A percentile compares a stretch with the other conserved stretches of the same genome.
Evolutionary conservation across 805 yeast species (phyloP).

Genomic region (Yarrowia deformans): DNA sequence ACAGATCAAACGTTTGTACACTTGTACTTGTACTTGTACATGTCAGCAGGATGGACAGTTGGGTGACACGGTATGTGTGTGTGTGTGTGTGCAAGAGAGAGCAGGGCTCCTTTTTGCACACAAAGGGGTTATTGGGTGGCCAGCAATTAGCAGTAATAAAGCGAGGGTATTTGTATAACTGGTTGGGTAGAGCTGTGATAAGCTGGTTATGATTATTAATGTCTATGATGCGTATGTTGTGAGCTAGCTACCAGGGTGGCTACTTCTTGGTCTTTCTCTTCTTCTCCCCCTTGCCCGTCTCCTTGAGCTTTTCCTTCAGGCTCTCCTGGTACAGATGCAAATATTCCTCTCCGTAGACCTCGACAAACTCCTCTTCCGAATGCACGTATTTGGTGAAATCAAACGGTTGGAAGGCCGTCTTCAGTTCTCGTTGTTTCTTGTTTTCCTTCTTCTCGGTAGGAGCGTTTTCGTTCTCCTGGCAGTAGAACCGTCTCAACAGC

Average conservation of each 20-base stretch:
- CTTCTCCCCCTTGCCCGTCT: slow-evolving; percentile 33
- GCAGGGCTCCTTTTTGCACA: slow-evolving; percentile 2
- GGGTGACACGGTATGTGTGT: background rate
- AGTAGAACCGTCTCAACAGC: slow-evolving; percentile 80
- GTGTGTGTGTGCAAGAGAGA: background rate
- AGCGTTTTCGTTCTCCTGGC: slow-evolving; percentile 83
- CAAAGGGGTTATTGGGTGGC: background rate
- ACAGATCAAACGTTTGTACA: background rate
- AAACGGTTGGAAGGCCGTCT: slow-evolving; percentile 63
- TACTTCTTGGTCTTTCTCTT: slow-evolving; percentile 28
- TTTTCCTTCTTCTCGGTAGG: slow-evolving; percentile 69
- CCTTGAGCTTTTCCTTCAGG: slow-evolving; percentile 31
- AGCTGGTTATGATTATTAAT: background rate
- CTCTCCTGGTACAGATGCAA: slow-evolving; percentile 43
- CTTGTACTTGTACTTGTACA: slow-evolving; percentile 9
- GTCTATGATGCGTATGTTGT: background rate
- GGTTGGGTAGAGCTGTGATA: too few relatives aligned
- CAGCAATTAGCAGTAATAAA: slow-evolving; percentile 15
- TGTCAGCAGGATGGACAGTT: slow-evolving; percentile 12
- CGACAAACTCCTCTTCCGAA: slow-evolving; percentile 58
- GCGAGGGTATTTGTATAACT: background rate
- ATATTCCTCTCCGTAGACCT: slow-evolving; percentile 57
- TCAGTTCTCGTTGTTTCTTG: slow-evolving; percentile 63
- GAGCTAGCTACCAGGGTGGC: background rate
- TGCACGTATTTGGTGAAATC: slow-evolving; percentile 61